A percentile compares a stretch with the other conserved stretches of the same genome.
Evolutionary conservation across 208 protist genomes (phyloP).

Genomic region (Herpetomonas samuelpessoai): DNA sequence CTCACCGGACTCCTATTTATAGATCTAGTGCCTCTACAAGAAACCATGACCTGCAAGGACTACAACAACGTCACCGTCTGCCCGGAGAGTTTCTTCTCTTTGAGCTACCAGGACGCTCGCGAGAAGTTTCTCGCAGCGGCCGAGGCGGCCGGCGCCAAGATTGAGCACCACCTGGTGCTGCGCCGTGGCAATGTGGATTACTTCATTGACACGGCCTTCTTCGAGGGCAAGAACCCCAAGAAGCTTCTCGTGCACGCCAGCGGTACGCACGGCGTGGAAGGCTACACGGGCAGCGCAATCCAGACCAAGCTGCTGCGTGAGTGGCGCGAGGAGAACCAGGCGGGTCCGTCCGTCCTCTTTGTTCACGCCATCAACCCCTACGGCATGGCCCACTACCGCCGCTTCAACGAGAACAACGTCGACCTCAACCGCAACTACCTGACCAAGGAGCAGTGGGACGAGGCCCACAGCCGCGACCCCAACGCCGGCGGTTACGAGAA

Average conservation of each 20-base stretch:
- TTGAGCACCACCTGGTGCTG: slow-evolving; percentile 49
- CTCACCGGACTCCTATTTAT: slow-evolving; percentile 66
- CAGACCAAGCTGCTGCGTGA: slow-evolving; percentile 69
- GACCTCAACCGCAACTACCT: slow-evolving; percentile 85
- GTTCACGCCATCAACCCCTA: slow-evolving; percentile 86
- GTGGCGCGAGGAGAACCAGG: slow-evolving; percentile 43
- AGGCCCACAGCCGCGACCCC: slow-evolving; percentile 27
- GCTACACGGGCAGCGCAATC: slow-evolving; percentile 82
- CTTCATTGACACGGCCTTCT: slow-evolving; percentile 76
- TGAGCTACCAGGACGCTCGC: slow-evolving; percentile 59
- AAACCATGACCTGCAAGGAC: slow-evolving; percentile 57
- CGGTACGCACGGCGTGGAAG: slow-evolving; percentile 79
- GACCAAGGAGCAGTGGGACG: slow-evolving; percentile 44
- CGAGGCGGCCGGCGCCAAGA: slow-evolving; percentile 33
- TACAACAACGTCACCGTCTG: slow-evolving; percentile 60
- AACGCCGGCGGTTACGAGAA: slow-evolving; percentile 54
- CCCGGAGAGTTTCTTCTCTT: slow-evolving; percentile 65
- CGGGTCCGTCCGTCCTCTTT: slow-evolving; percentile 76
- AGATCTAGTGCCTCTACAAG: slow-evolving; percentile 74
- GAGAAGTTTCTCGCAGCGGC: slow-evolving; percentile 76
- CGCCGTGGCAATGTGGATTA: slow-evolving; percentile 50
- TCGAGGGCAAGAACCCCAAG: slow-evolving; percentile 36
- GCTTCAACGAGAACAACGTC: slow-evolving; percentile 85
- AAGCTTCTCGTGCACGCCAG: slow-evolving; percentile 77
- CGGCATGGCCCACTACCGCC: slow-evolving; percentile 78